phyloP scores from a whole-genome alignment of 495 filamentous ascomycete species.

The Hypoxylon intermedium region DNA sequence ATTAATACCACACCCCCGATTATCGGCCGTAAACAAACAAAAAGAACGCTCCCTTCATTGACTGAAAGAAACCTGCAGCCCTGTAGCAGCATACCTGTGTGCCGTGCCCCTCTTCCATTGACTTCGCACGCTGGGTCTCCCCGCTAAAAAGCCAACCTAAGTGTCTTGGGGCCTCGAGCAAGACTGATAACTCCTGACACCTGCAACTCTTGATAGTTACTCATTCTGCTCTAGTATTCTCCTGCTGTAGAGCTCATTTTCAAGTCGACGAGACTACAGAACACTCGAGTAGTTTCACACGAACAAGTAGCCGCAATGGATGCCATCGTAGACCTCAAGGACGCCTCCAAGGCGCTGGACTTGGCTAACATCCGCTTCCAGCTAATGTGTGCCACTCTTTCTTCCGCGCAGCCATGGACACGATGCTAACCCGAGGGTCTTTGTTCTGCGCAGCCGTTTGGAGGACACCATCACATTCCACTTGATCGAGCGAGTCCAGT shows the following conservation, averaged over 20 bases:
- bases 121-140: neutral
- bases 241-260: too few relatives aligned
- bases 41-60: too few relatives aligned
- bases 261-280: too few relatives aligned
- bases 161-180: too few relatives aligned
- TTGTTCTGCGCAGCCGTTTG: conserved; percentile 68
- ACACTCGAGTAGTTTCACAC: neutral
- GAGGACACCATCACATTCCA: conserved; percentile 99
- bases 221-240: too few relatives aligned
- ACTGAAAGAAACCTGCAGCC: neutral
- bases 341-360: conserved; percentile 84
- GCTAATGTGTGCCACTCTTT: conserved; percentile 72
- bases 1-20: too few relatives aligned
- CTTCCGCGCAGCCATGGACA: neutral
- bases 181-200: too few relatives aligned
- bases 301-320: conserved; percentile 68
- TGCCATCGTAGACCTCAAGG: conserved; percentile 82
- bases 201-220: too few relatives aligned
- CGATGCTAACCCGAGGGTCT: conserved; percentile 15
- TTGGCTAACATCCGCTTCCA: conserved; percentile 93
- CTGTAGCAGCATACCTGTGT: neutral
- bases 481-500: conserved; percentile 97
- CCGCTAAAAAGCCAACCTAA: too few relatives aligned
- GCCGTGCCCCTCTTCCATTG: conserved; percentile 8
- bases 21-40: too few relatives aligned